Evolutionary conservation across 441 rosid genomes (phyloP), one percentile per base, ranked within the genome.

Genomic region (Pelargonium exstipulatum): DNA sequence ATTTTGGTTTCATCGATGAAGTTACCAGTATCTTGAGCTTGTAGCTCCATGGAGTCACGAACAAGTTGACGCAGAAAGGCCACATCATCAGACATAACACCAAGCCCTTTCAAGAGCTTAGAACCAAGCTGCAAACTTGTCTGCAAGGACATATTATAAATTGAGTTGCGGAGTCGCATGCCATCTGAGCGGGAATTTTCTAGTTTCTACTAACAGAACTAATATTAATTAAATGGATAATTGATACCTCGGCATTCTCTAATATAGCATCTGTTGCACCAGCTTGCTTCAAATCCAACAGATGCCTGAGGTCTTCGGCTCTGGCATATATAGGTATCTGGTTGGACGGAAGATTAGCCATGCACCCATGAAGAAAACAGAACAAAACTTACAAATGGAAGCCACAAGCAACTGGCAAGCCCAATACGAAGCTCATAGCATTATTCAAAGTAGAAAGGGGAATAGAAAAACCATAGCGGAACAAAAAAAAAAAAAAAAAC

Each of bases 81-180:
- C 13, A 94, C 97, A 20, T 94, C 99, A 75, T 91, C 99, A 42
- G 99, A 94, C 99, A 94, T 94, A 69, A 91, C 94, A 43, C 99
- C 99, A 61, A 94, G 83, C 14, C 90, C 95, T 81, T 78, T 90
- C 84, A 94, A 78, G 75, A 94, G 87, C 86, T 83, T 91, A n/a
- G 97, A 94, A 66, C 99, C 97, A 12, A 94, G 88, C 75, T 91
- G 96, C 71, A 94, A 77, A 76, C 99, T 94, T 45, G 96, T 91
- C 99, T 91, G 93, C 74, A 79, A 32, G 57, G 42, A 63, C 22
- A 60, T 77, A 67, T 58, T 65, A n/a, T 29, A 69, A 17, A 17
- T 8, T 22, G 10, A 42, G 62, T 70, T 63, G 65, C 63, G 24
- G 51, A n/a, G 53, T 46, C 53, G 2, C 53, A 46, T 8, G 40